Base-by-base conservation (phyloP, 805 yeast species). In the Saccharomycopsis fermentans region DNA sequence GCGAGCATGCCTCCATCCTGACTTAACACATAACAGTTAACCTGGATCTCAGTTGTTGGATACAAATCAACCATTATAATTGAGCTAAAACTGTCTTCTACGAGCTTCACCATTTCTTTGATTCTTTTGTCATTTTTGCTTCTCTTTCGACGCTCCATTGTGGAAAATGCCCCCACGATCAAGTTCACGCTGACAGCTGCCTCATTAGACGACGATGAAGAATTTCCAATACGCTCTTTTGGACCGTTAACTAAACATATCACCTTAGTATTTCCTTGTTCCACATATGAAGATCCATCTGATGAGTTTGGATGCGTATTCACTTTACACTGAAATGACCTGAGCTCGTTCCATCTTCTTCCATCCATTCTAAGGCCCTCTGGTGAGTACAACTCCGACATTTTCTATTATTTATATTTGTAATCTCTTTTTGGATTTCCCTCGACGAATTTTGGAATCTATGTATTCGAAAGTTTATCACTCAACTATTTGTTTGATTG, bases 361-460 rank as follows among this genome's bases (percentile, higher is more conserved):
- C 99, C 99, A 69, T 94, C 98, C 14, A 86, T 75, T 63, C 99
- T 77, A 53, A 94, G 77, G 4, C 99, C 99, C 71, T 94, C 98
- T 6, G 97, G 97, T 0, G 97, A 91, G 68, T 88, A 92, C 52
- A 94, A 71, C 74, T 94, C 99, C 58, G 85, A 81, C 86, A 82
- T 82, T 14, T 24, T 21, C 43, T 52, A 11, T 52, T 2, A 6
- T 17, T 34, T 43, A 6, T 6, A 1, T 16, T 26, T 14, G 26
- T 26, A n/a, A n/a, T 26, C 17, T 26, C 8, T 24, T 26, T 21
- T 29, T 5, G 16, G 8, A 24, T 29, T 29, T 37, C 43, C 9
- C 17, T 37, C n/a, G n/a, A n/a, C n/a, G n/a, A n/a, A n/a, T n/a
- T n/a, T n/a, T n/a, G n/a, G n/a, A n/a, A n/a, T 37, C 43, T 6